Base-by-base conservation (phyloP, 306 rosid species). In the Canavalia ensiformis region DNA sequence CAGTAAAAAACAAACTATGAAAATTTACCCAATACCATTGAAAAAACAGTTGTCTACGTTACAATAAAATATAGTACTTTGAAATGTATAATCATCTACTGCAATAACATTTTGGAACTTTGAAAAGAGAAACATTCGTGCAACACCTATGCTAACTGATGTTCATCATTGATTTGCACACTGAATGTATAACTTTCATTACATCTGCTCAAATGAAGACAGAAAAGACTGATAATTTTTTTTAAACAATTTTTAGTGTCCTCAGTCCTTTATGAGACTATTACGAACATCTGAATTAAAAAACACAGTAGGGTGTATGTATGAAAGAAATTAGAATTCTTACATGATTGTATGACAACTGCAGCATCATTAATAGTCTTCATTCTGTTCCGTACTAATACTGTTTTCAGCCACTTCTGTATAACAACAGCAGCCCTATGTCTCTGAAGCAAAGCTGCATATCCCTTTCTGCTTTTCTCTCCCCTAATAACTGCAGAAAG, bases 401-500 rank as follows among this genome's bases (percentile, higher is more conserved):
- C 80, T 75, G 84, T 81, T 87, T 93, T 96, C 76, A 88, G 72
- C 80, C 60, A 74, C 88, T 84, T 96, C 66, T 96, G 99, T 87
- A 96, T 88, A 58, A 79, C 41, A 72, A 90, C 75, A 39, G 97
- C 94, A 62, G 98, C 98, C 86, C 86, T 90, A 76, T 92, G 86
- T 88, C 90, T 93, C 88, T 68, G 88, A 68, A 93, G 74, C 72
- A 72, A 85, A 80, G 84, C 69, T 77, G 85, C 88, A 85, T 87
- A 96, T 59, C 79, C 91, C 78, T 84, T 92, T 85, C 99, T 90
- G 42, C 80, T 88, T 77, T 90, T 90, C 58, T 89, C 89, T 77
- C 93, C 98, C 82, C 97, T 90, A 75, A 91, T 78, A 84, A 91
- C 98, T 96, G 89, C 87, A 90, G 50, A 59, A 87, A 85, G 59